phyloP scores from a whole-genome alignment of 169 alveolate species.

The Plasmodium vinckei region DNA sequence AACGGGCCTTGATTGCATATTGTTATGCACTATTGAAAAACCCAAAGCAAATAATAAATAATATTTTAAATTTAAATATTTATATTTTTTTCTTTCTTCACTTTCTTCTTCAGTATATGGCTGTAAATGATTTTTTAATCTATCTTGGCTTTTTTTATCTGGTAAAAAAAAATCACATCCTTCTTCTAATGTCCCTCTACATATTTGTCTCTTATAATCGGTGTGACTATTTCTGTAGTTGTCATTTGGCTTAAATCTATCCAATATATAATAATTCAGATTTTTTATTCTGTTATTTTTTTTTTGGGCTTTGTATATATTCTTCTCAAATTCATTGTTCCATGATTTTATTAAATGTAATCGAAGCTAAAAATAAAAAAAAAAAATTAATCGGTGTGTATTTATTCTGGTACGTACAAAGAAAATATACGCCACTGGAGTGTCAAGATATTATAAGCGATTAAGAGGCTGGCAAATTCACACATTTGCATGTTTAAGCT shows the following conservation, averaged over 20 bases:
- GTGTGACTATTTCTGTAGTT: constrained; percentile 83
- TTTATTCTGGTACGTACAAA: background rate
- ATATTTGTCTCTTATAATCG: constrained; percentile 89
- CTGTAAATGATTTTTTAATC: constrained; percentile 86
- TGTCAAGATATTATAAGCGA: background rate
- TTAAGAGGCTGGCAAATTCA: background rate
- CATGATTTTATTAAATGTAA: constrained; percentile 82
- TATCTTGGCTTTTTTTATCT: constrained; percentile 82
- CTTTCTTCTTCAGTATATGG: constrained; percentile 90
- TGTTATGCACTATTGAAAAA: constrained; percentile 86
- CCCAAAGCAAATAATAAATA: constrained; percentile 88
- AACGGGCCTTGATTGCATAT: constrained; percentile 89
- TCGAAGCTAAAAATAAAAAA: constrained; percentile 61
- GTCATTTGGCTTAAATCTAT: constrained; percentile 85
- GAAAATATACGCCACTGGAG: background rate
- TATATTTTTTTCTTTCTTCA: constrained; percentile 83
- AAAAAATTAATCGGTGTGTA: background rate
- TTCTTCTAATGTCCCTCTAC: constrained; percentile 89
- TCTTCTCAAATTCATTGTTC: constrained; percentile 83
- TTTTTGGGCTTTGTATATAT: constrained; percentile 78
- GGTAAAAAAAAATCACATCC: constrained; percentile 90
- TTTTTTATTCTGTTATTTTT: constrained; percentile 83
- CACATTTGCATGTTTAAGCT: too few species aligned
- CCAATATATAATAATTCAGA: constrained; percentile 83
- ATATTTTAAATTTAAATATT: constrained; percentile 85